Evolutionary conservation across 129 eudicot species (phyloP), one percentile per base, ranked within the genome.

Genomic region (Ambrosia trifida): DNA sequence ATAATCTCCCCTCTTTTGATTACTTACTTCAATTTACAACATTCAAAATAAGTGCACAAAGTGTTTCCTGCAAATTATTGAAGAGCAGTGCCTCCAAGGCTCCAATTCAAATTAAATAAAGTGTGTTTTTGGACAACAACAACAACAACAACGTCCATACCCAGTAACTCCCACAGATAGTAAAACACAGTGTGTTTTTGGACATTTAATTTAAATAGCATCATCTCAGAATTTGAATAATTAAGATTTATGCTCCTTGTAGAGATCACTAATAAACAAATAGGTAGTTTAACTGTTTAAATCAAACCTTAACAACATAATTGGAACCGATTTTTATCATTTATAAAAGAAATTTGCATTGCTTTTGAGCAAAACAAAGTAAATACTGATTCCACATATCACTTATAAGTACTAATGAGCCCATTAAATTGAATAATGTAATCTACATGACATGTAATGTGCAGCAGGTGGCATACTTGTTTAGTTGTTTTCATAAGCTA

Each of bases 1-100:
- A 19, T 9, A 78, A 63, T 69, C 74, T 30, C 16, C 68, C 20
- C 68, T 66, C 57, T 18, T 54, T 61, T 16, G 18, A 44, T 40
- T 76, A 31, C 79, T 53, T 70, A 8, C 76, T 61, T 61, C 59
- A 63, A 40, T 17, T 52, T 70, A 67, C 66, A 70, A 62, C 38
- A 77, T 49, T 62, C 49, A 8, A 52, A 10, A 69, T 28, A 32
- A 68, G n/a, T 7, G 30, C 5, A 18, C 30, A 51, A 51, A 0
- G 19, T 44, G 1, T 56, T 56, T 58, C 35, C 43, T 14, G 45
- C 35, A 20, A 40, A 58, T 32, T 14, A 44, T 40, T 62, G 28
- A 62, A 62, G 50, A 66, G 67, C 54, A 65, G 20, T 47, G 46
- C 24, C 68, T 76, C 74, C 51, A 43, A 18, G n/a, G n/a, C 20